Percentiles rank a stretch among this genome's conserved stretches.
Conservation (phyloP, 1,284 basidiomycete species). For the Wallemia hederae region DNA sequence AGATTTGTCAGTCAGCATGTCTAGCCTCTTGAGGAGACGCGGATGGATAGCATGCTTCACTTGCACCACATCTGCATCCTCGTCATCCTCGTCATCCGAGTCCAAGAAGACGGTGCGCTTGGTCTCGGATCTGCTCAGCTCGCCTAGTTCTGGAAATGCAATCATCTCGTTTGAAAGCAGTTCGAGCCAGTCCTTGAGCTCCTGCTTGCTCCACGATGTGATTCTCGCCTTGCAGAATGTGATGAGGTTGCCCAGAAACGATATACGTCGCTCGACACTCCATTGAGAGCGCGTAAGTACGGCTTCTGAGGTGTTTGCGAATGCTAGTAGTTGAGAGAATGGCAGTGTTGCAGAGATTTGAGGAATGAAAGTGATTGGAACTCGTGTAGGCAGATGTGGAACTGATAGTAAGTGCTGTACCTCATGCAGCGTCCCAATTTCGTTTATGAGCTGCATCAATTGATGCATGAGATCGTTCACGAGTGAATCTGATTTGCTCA, state of each 20-base stretch:
- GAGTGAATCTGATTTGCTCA: neutral
- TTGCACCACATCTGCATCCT: constrained; percentile 18
- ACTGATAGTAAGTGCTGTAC: constrained; percentile 28
- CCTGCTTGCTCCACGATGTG: constrained; percentile 18
- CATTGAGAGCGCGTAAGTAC: constrained; percentile 6
- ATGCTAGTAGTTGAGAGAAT: constrained; percentile 5
- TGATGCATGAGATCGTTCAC: constrained; percentile 17
- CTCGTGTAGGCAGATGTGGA: constrained; percentile 21
- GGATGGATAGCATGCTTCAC: constrained; percentile 23
- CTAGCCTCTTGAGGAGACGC: constrained; percentile 27
- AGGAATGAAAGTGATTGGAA: constrained; percentile 21
- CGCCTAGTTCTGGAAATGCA: constrained; percentile 27
- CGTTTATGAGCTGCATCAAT: constrained; percentile 12
- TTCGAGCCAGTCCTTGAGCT: constrained; percentile 26
- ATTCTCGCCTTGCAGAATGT: constrained; percentile 31
- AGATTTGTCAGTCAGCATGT: constrained; percentile 21
- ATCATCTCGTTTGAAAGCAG: constrained; percentile 26
- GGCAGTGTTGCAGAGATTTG: constrained; percentile 13
- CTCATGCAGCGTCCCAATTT: constrained; percentile 7
- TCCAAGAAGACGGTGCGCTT: constrained; percentile 6
- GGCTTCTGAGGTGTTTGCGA: constrained; percentile 9
- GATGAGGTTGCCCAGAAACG: constrained; percentile 34
- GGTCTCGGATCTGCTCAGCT: constrained; percentile 5
- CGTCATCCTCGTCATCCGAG: constrained; percentile 20
- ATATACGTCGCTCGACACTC: constrained; percentile 18